phyloP scores from a whole-genome alignment of 2,329 filamentous ascomycete species.

The Sordariomycetes sp. region DNA sequence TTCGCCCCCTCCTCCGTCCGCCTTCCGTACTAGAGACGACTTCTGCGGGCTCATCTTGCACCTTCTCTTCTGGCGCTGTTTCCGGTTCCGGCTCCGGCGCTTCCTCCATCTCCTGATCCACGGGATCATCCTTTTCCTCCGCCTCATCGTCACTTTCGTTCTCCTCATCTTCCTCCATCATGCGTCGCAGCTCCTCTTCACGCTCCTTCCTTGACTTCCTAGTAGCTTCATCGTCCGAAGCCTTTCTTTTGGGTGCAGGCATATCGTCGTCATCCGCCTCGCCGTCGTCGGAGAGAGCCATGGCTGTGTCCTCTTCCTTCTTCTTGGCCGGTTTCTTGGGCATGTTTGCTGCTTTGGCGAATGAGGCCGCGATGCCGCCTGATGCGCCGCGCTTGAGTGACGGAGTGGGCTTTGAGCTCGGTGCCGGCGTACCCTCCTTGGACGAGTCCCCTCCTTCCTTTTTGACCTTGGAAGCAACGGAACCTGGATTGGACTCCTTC shows the following conservation, averaged over 20 bases:
- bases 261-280: conserved; percentile 28
- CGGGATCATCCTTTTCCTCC: conserved; percentile 24
- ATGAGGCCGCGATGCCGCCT: conserved; percentile 65
- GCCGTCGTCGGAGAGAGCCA: conserved; percentile 28
- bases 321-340: conserved; percentile 23
- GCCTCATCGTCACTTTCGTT: conserved; percentile 47
- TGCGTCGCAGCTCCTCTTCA: conserved; percentile 26
- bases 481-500: neutral
- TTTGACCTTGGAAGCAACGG: conserved; percentile 4
- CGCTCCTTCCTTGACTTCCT: conserved; percentile 23
- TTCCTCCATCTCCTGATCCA: conserved; percentile 30
- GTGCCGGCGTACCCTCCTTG: conserved; percentile 14
- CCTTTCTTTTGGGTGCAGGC: conserved; percentile 13
- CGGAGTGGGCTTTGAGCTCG: conserved; percentile 19
- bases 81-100: conserved; percentile 27
- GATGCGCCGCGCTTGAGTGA: conserved; percentile 49
- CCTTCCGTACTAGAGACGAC: conserved; percentile 41
- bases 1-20: conserved; percentile 65
- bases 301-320: conserved; percentile 18
- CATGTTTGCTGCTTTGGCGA: conserved; percentile 50
- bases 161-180: conserved; percentile 42
- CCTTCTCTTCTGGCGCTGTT: conserved; percentile 22
- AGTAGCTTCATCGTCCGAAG: conserved; percentile 10
- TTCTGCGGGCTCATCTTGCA: conserved; percentile 36
- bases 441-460: conserved; percentile 9